phyloP scores from a whole-genome alignment of 176 grass and related monocot species.

The Poa pratensis region DNA sequence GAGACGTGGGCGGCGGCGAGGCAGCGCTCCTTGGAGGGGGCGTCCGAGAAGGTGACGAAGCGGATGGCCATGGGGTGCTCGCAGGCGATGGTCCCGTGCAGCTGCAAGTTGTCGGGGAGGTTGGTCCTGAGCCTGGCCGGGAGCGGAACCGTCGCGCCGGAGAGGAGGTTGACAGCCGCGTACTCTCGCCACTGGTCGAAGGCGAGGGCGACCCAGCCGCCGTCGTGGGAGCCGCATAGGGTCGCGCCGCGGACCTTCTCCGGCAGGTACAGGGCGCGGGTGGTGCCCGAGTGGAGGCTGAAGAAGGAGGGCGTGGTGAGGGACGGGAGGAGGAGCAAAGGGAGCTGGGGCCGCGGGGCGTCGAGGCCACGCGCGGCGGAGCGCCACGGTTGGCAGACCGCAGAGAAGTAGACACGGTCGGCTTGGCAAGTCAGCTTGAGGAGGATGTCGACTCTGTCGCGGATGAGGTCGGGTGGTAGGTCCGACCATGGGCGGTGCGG shows the following conservation, averaged over 20 bases:
- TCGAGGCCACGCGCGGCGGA: not conserved
- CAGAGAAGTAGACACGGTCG: not conserved
- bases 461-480: slow-evolving; percentile 32
- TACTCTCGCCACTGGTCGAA: slow-evolving; percentile 1
- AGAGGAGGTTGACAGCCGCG: slow-evolving; percentile 19
- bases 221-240: slow-evolving; percentile 17
- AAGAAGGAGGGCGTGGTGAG: not conserved
- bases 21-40: slow-evolving; percentile 4
- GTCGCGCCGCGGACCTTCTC: not conserved
- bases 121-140: slow-evolving; percentile 8
- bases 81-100: not conserved
- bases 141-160: not conserved
- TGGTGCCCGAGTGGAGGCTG: not conserved
- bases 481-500: not conserved
- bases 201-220: slow-evolving; percentile 31
- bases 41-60: slow-evolving; percentile 30
- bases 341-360: not conserved
- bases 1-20: slow-evolving; percentile 19
- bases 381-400: not conserved
- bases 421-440: not conserved
- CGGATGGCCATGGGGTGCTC: slow-evolving; percentile 29
- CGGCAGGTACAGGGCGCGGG: not conserved
- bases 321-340: slow-evolving; percentile 26
- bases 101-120: not conserved
- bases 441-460: slow-evolving; percentile 6